Percentiles rank a stretch among this genome's conserved stretches.
Evolutionary conservation across 495 filamentous ascomycete species (phyloP).

Genomic region (Lasiosphaeriaceae sp.): DNA sequence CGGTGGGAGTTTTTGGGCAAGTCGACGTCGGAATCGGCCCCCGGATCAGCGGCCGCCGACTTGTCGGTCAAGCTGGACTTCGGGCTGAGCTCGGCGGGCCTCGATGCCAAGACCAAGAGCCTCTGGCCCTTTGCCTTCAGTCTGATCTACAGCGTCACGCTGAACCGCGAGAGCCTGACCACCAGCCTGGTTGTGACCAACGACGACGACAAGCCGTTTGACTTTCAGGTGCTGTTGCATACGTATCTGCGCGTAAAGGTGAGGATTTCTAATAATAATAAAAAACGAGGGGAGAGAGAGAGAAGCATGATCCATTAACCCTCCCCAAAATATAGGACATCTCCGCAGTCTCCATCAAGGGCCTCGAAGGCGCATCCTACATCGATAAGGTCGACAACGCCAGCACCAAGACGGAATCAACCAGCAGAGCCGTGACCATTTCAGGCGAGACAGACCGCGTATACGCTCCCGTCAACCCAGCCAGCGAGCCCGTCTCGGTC

Average conservation of each 20-base stretch:
- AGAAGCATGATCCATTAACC: background rate
- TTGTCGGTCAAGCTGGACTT: slow-evolving; percentile 87
- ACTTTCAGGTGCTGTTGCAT: slow-evolving; percentile 89
- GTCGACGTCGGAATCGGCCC: slow-evolving; percentile 50
- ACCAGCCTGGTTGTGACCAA: slow-evolving; percentile 88
- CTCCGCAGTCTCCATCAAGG: slow-evolving; percentile 59
- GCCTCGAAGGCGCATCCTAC: slow-evolving; percentile 70
- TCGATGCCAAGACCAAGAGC: slow-evolving; percentile 59
- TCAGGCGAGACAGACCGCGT: slow-evolving; percentile 76
- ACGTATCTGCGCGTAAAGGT: slow-evolving; percentile 83
- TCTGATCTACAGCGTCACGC: slow-evolving; percentile 86
- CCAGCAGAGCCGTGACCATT: slow-evolving; percentile 52
- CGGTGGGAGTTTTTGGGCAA: slow-evolving; percentile 76
- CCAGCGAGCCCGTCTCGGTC: slow-evolving; percentile 54
- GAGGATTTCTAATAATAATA: slow-evolving; percentile 25
- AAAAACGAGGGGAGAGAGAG: too few relatives aligned
- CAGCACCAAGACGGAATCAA: slow-evolving; percentile 50
- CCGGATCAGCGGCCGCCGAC: slow-evolving; percentile 40
- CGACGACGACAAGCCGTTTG: slow-evolving; percentile 71
- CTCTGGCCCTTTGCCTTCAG: slow-evolving; percentile 82
- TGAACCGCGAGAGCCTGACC: slow-evolving; percentile 67
- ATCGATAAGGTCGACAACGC: slow-evolving; percentile 73
- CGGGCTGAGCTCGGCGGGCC: slow-evolving; percentile 65
- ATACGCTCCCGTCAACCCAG: slow-evolving; percentile 48
- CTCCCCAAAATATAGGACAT: slow-evolving; percentile 58